Base-by-base conservation (phyloP, 2,329 filamentous ascomycete genomes). In the Cladosporium sp. region DNA sequence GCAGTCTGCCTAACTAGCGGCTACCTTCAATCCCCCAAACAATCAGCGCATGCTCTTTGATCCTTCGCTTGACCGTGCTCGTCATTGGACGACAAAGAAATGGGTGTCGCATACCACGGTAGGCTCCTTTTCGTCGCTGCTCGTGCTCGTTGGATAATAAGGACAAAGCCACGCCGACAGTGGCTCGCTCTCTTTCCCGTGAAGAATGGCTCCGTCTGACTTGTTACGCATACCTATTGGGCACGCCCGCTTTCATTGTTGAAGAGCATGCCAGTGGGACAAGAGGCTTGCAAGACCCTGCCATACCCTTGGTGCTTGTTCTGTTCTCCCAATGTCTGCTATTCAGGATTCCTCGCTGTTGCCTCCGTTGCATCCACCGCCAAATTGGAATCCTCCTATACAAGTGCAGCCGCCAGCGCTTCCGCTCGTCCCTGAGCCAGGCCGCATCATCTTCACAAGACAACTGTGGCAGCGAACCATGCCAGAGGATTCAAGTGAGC, bases 381-480 rank as follows among this genome's bases (percentile, higher is more conserved):
- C 47, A 67, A 70, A 64, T 68, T 74, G 66, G 55, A 72, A 61
- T 67, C 68, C 59, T 69, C 68, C 65, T 60, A 66, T 68, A 67
- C 73, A 72, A 71, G 71, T 72, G 70, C 73, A 65, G 69, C 66
- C 65, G n/a, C 59, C 70, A 62, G 60, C 70, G 61, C 44, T 28
- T 32, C 36, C 51, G 28, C 44, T 54, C 36, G 32, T 21, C 52
- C 59, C 59, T 72, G 74, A 72, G 49, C 61, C 71, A 54, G 70
- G 71, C 32, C 73, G 68, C 59, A 73, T 77, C 70, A 68, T 76
- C 70, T 77, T 76, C 69, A 77, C 76, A 58, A 75, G 76, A 74
- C 74, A 77, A 64, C 71, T 77, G 71, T 77, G 75, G 75, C 74
- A 76, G 72, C 72, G 75, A 73, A 77, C 68, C 68, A 77, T 77